phyloP scores from a whole-genome alignment of 768 basidiomycete genomes.

The Pulveroboletus sp. region DNA sequence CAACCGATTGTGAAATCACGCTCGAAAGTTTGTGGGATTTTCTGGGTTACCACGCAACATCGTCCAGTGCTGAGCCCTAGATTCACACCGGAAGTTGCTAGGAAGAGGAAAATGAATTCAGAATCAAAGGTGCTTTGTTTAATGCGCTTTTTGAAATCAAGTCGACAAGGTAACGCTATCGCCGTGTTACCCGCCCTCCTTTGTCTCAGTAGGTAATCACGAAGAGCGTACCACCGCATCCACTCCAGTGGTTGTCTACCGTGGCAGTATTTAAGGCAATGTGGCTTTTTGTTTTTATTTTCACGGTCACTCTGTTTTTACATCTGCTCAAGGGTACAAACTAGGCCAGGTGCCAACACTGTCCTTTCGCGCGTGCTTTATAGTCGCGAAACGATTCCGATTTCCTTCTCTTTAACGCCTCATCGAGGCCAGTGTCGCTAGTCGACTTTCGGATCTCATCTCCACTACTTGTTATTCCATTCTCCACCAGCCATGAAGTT shows the following conservation, averaged over 20 bases:
- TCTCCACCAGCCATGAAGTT: conserved; percentile 43
- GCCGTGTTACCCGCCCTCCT: conserved; percentile 1
- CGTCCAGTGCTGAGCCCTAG: neutral
- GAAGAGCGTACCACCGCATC: no score
- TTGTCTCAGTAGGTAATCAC: conserved; percentile 19
- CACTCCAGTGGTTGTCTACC: neutral
- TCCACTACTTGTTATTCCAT: neutral
- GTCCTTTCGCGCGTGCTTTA: conserved; percentile 6
- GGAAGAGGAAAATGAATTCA: neutral
- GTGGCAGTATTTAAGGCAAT: conserved; percentile 10
- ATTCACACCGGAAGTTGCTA: conserved; percentile 1
- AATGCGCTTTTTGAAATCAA: neutral
- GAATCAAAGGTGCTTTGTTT: conserved; percentile 6
- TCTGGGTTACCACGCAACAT: conserved; percentile 15
- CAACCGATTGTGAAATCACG: conserved; percentile 7
- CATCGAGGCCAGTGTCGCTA: conserved; percentile 7
- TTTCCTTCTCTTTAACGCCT: neutral
- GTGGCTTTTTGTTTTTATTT: neutral
- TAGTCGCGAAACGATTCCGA: conserved; percentile 16
- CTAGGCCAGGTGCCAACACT: conserved; percentile 22
- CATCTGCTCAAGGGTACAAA: neutral
- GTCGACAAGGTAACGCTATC: conserved; percentile 23
- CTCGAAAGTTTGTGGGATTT: neutral
- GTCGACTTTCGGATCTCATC: conserved; percentile 8
- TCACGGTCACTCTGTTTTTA: neutral